phyloP scores from a whole-genome alignment of 2,329 filamentous ascomycete species.

The Sporothrix euskadiensis region DNA sequence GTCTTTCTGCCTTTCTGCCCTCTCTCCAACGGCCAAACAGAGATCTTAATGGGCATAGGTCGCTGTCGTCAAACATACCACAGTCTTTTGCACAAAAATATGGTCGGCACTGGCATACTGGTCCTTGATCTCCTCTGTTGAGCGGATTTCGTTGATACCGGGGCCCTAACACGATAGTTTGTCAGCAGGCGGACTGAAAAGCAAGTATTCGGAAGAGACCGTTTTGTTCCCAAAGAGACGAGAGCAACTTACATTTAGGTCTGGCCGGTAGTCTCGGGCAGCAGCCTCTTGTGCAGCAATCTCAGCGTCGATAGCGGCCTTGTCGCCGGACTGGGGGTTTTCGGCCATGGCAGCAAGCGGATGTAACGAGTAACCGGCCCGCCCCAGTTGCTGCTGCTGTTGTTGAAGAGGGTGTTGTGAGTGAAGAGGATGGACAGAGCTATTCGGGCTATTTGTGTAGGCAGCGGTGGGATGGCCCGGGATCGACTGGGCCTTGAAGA shows the following conservation, averaged over 20 bases:
- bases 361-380: conserved; percentile 2
- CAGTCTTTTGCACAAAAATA: conserved; percentile 81
- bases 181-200: conserved; percentile 23
- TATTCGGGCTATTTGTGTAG: background rate
- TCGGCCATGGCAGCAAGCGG: conserved; percentile 23
- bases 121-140: conserved; percentile 73
- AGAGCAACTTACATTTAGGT: conserved; percentile 51
- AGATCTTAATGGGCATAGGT: background rate
- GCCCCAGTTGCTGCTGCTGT: conserved; percentile 15
- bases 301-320: conserved; percentile 41
- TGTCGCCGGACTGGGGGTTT: conserved; percentile 5
- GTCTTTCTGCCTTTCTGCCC: no score
- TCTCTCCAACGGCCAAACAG: background rate
- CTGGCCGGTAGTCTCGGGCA: conserved; percentile 59
- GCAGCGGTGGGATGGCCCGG: conserved; percentile 5
- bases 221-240: background rate
- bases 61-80: conserved; percentile 54
- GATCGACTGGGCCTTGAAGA: conserved; percentile 11
- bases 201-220: background rate
- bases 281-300: conserved; percentile 62
- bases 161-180: conserved; percentile 63
- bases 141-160: conserved; percentile 74
- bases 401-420: background rate
- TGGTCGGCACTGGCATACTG: conserved; percentile 90
- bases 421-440: background rate